Conservation (phyloP, 163 green algal species). For the Scenedesmus sp. region DNA sequence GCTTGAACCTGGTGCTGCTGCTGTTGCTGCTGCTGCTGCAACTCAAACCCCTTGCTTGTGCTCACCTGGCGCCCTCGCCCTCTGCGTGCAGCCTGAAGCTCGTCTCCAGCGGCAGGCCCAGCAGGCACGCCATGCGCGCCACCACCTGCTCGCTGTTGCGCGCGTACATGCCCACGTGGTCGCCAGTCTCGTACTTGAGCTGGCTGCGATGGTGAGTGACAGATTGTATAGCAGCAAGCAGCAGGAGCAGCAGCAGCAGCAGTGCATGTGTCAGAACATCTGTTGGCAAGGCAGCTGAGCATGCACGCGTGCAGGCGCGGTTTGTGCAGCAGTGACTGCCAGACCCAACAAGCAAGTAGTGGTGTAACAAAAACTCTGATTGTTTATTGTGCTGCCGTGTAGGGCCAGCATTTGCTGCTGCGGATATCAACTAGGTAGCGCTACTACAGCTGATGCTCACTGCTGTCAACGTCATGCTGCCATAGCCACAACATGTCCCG, state of each 20-base stretch:
- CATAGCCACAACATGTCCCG: not conserved
- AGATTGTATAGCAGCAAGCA: not conserved
- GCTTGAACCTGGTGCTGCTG: not conserved
- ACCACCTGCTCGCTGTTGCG: conserved; percentile 86
- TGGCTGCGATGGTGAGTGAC: not conserved
- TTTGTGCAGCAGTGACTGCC: not conserved
- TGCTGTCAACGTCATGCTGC: not conserved
- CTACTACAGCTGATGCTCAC: not conserved
- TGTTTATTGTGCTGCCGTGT: too few relatives aligned
- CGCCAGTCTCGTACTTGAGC: conserved; percentile 85
- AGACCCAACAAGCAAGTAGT: too few relatives aligned
- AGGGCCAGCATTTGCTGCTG: too few relatives aligned
- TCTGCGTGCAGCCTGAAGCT: conserved; percentile 71
- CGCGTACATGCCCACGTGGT: conserved; percentile 92
- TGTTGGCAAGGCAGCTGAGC: conserved; percentile 14
- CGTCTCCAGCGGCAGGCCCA: conserved; percentile 76
- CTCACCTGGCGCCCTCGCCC: conserved; percentile 8
- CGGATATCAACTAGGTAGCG: not conserved
- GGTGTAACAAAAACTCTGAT: too few relatives aligned
- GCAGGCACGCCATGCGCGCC: conserved; percentile 66
- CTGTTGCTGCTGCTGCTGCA: conserved; percentile 4
- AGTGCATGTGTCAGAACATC: not conserved
- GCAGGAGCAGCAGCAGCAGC: not conserved
- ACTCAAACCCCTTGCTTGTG: too few relatives aligned
- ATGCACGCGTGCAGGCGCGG: conserved; percentile 39